These are phyloP conservation scores for Rhynchospora breviuscula DNA, from an alignment of 176 grass and related monocot species.

Conservation along the genomic window DNA sequence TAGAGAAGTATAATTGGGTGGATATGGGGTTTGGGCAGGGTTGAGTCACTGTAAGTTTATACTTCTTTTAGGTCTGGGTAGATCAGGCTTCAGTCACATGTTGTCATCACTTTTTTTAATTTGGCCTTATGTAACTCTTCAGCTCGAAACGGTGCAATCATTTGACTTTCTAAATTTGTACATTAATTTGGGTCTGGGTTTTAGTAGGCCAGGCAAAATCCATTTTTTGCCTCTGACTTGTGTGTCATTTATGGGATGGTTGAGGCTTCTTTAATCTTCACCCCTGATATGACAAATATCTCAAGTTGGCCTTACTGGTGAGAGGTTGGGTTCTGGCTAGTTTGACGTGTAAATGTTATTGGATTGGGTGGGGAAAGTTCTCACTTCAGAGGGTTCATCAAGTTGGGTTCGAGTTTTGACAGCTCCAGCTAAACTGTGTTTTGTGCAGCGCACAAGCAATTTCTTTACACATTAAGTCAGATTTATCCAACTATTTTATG, in stretches of 20 bases:
- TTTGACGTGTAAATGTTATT: background rate
- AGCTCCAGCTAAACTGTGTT: background rate
- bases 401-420: background rate
- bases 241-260: background rate
- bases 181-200: background rate
- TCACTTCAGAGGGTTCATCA: background rate
- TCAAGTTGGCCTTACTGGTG: background rate
- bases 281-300: background rate
- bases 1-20: background rate
- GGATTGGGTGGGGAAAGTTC: background rate
- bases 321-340: background rate
- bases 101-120: background rate
- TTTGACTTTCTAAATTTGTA: background rate
- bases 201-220: background rate
- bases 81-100: background rate
- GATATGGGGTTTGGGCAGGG: background rate
- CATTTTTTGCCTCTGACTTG: background rate
- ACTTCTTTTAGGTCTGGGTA: background rate
- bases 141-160: background rate
- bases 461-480: background rate
- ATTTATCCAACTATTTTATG: background rate
- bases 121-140: background rate
- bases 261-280: background rate
- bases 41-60: conserved; percentile 1
- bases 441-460: background rate